A percentile compares a stretch with the other conserved stretches of the same genome.
Conservation (phyloP, 805 yeast genomes). For the Priceomyces haplophilus region DNA sequence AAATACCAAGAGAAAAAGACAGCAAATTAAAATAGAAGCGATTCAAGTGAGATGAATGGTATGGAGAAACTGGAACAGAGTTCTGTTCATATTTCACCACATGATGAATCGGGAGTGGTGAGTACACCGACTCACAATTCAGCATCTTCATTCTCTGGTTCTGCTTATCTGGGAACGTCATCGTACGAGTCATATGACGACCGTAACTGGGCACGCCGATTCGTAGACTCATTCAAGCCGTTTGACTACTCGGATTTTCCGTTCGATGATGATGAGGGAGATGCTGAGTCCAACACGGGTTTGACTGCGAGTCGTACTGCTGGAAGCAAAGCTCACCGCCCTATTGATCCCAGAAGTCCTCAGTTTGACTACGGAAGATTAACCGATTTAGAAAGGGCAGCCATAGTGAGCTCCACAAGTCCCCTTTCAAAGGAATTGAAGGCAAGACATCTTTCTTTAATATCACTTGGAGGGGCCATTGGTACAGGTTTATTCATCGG, state of each 20-base stretch:
- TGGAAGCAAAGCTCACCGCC: background rate
- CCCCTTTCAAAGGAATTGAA: slow-evolving; percentile 40
- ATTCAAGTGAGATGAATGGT: background rate
- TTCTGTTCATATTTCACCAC: background rate
- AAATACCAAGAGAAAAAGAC: too few relatives aligned
- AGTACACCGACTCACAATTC: background rate
- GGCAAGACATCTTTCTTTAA: slow-evolving; percentile 60
- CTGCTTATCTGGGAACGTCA: background rate
- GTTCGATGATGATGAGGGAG: slow-evolving; percentile 2
- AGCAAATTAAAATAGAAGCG: background rate
- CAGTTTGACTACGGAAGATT: slow-evolving; percentile 26
- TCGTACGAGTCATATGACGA: background rate
- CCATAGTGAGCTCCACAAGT: slow-evolving; percentile 30
- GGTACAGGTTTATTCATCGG: slow-evolving; percentile 71
- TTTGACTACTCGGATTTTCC: slow-evolving; percentile 21
- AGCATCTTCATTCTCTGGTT: slow-evolving; percentile 1
- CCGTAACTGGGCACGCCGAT: slow-evolving; percentile 6
- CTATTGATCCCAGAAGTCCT: slow-evolving; percentile 17
- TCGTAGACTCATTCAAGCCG: slow-evolving; percentile 24
- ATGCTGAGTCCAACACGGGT: background rate
- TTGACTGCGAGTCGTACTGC: background rate
- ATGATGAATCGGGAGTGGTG: background rate
- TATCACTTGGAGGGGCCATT: slow-evolving; percentile 65
- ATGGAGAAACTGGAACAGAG: slow-evolving; percentile 1
- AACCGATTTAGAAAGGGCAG: slow-evolving; percentile 32